Evolutionary conservation across 768 basidiomycete genomes (phyloP), one percentile per base, ranked within the genome.

Genomic region (Gloeostereum incarnatum): DNA sequence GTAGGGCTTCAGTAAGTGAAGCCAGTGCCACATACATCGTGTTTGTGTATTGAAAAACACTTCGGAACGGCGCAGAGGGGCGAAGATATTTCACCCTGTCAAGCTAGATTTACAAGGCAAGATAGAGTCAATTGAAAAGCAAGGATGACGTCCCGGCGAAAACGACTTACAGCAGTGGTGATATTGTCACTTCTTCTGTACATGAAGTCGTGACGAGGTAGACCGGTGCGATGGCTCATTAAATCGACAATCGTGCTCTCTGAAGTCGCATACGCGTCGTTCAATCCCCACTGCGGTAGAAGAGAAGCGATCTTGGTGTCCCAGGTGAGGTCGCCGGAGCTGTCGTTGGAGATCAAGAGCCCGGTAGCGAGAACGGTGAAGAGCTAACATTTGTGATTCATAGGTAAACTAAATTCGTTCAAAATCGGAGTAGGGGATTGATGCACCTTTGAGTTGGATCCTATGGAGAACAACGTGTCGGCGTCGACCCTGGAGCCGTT

Each of bases 21-120:
- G 58, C 56, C 10, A 61, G 35, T 2, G 52, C 34, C 2, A 39
- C 43, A 22, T 61, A 61, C 55, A 54, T 52, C 29, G 50, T 47
- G 41, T 58, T 59, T 42, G 45, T 50, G 43, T 58, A 58, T 31
- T 59, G 60, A 26, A 41, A 55, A 7, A 36, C 31, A 8, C 52
- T 41, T 9, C 60, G 53, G 44, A 61, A 61, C 27, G 50, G 51
- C 20, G 44, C 18, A 1, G 57, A 57, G 14, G 53, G 57, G 9
- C 50, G 46, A 17, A 53, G 45, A 41, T 51, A 50, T 13, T 48
- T 49, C n/a, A n/a, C n/a, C n/a, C n/a, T n/a, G n/a, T n/a, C n/a
- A n/a, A n/a, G n/a, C n/a, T n/a, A n/a, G n/a, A n/a, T n/a, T n/a
- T n/a, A n/a, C n/a, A n/a, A n/a, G n/a, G n/a, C n/a, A n/a, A n/a